Base-by-base conservation (phyloP, 139 green algal genomes). In the Asterochloris erici region DNA sequence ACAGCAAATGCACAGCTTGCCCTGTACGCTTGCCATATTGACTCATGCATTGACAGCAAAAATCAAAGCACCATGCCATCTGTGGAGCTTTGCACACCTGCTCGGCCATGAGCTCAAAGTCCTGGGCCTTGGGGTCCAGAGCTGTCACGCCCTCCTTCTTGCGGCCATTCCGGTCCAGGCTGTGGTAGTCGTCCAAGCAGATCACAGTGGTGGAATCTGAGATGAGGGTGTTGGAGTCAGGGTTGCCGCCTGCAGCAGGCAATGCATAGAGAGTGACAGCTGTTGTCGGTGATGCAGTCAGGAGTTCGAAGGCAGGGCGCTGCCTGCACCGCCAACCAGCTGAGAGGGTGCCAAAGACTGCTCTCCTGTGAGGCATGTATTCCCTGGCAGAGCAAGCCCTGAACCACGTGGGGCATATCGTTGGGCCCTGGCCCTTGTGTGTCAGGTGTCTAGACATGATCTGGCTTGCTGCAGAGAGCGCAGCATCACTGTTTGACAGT, bases 141-240 rank as follows among this genome's bases (percentile, higher is more conserved):
- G 97, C 97, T 28, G 97, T 99, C 4, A 99, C 93, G 29, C 79
- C 78, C 79, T 91, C 86, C 76, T 91, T 89, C 90, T 98, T 98
- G 84, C 97, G 94, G 60, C 97, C 97, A 63, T 94, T 92, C 81
- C 97, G 90, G 91, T 99, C 97, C 76, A 98, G 92, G 84, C 82
- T 90, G 88, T 99, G 97, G 92, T 99, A 99, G 90, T 99, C 97
- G 80, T 99, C 97, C 79, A 99, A 92, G 94, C 97, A 99, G 90
- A 99, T 98, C 74, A 99, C 97, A 38, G 97, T 99, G 84, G 97
- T 98, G 88, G 95, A 98, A 89, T 99, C 97, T 82, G 89, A 96
- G 85, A 99, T 95, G 26, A 99, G 93, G 2, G 97, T 99, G 95
- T 99, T 99, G 79, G 88, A 95, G 93, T 99, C 97, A 61, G 95